Evolutionary conservation across 139 green algal species (phyloP), one percentile per base, ranked within the genome.

Genomic region (Chlorella sp.): DNA sequence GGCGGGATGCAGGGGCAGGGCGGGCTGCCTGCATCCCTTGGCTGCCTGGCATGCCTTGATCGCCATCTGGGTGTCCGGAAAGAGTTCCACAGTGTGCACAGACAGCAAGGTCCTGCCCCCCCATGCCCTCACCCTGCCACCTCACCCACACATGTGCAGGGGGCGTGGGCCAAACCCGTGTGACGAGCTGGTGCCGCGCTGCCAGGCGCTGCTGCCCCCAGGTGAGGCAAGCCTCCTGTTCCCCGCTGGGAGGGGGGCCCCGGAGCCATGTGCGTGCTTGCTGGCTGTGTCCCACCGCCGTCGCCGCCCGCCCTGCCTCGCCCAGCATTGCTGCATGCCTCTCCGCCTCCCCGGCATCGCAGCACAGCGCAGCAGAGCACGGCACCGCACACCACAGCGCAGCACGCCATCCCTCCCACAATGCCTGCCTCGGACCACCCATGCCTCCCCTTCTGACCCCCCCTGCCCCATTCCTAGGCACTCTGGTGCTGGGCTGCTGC

Each of bases 151-250:
- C 30, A n/a, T 36, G 14, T 34, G n/a, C 28, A 81, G 83, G 83
- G 34, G 9, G 3, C 82, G 36, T n/a, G 57, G 53, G 30, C 30
- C 22, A 64, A 66, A 81, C 9, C 28, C 19, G 22, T 32, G 79
- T 5, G 37, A 48, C 2, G 37, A 60, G 18, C 39, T 89, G 69
- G 66, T 83, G 85, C 68, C 69, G 2, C 39, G 22, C n/a, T 76
- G 75, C 86, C 75, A 81, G 34, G 40, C 30, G 22, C 86, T 60
- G 40, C 86, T 89, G 86, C 86, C 86, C 0, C 75, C 86, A 11
- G 86, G 86, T 89, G 48, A 64, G 84, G 3, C 48, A 32, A 28
- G n/a, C n/a, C n/a, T n/a, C n/a, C n/a, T 3, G 14, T 28, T n/a
- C 15, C 15, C 7, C 37, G 4, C 30, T n/a, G n/a, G n/a, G n/a